Base-by-base conservation (phyloP, 257 asterid species). In the Nicotiana paniculata region DNA sequence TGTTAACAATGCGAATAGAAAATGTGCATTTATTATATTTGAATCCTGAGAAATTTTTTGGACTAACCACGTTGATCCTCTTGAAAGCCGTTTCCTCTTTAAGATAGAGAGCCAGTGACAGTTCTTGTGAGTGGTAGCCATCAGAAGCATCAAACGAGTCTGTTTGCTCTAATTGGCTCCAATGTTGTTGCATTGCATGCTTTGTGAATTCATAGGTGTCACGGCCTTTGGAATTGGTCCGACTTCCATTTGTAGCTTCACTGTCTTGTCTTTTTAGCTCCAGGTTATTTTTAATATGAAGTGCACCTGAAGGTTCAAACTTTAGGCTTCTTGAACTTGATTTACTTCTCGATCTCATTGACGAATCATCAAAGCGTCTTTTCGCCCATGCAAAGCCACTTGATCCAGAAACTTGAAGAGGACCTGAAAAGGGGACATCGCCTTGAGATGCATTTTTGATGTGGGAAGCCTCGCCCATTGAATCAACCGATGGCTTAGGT, bases 321-420 rank as follows among this genome's bases (percentile, higher is more conserved):
- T 89, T 84, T n/a, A 94, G 92, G 81, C 98, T 94, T 91, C 97
- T 93, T 9, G 98, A 91, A 83, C 97, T 93, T 54, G 97, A 92
- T 90, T 93, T 88, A 86, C 97, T 96, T 46, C 91, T 83, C 51
- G 97, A 91, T 86, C 95, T 90, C 53, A 90, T 79, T 12, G 97
- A 91, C 12, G 96, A 84, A 64, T 92, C 97, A 9, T 88, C 90
- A 81, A 82, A 80, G 80, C 92, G 88, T 81, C 93, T 88, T 86
- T 86, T 93, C 1, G 97, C 99, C 99, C 98, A 94, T 9, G 99
- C 97, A 81, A 96, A 96, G 43, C 98, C 98, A 76, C 98, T 96
- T 15, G 98, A 94, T 77, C 96, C 98, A 9, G 98, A 87, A 39
- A 93, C 96, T 82, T 94, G 98, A 79, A 94, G 82, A 65, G 98